phyloP scores from a whole-genome alignment of 1,284 basidiomycete species.

The Chalciporus sp. region DNA sequence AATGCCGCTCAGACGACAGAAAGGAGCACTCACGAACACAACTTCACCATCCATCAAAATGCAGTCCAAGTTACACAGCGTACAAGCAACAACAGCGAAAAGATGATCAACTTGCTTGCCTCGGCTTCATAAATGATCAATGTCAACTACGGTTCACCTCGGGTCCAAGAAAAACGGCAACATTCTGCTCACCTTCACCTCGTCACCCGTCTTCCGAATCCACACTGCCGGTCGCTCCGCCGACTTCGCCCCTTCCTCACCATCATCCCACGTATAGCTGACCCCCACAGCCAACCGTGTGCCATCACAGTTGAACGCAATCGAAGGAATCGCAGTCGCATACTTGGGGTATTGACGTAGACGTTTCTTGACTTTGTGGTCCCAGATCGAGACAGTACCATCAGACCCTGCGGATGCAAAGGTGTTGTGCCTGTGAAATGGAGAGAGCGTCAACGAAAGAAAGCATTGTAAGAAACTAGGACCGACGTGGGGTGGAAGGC shows the following conservation, averaged over 20 bases:
- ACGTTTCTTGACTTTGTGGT: conserved; percentile 95
- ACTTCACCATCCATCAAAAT: neutral
- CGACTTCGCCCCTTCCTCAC: conserved; percentile 64
- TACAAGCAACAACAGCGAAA: neutral
- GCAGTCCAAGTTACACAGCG: neutral
- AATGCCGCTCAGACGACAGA: neutral
- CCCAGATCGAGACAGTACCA: conserved; percentile 92
- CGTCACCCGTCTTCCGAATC: conserved; percentile 53
- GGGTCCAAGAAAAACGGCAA: no score
- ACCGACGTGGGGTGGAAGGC: conserved; percentile 89
- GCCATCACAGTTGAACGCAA: conserved; percentile 86
- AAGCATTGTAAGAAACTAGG: neutral
- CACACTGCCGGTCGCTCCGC: conserved; percentile 48
- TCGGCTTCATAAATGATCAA: no score
- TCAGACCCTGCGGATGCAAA: conserved; percentile 96
- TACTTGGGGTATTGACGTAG: conserved; percentile 88
- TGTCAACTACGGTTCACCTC: no score
- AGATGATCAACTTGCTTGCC: conserved; percentile 15
- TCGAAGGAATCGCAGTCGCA: conserved; percentile 66
- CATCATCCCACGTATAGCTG: conserved; percentile 88
- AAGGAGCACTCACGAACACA: neutral
- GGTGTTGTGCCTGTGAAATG: conserved; percentile 74
- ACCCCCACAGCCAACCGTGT: conserved; percentile 79
- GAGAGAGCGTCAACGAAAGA: no score
- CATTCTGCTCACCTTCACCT: conserved; percentile 55